phyloP scores from a whole-genome alignment of 352 stramenopile species.

The Phytophthora quininea region DNA sequence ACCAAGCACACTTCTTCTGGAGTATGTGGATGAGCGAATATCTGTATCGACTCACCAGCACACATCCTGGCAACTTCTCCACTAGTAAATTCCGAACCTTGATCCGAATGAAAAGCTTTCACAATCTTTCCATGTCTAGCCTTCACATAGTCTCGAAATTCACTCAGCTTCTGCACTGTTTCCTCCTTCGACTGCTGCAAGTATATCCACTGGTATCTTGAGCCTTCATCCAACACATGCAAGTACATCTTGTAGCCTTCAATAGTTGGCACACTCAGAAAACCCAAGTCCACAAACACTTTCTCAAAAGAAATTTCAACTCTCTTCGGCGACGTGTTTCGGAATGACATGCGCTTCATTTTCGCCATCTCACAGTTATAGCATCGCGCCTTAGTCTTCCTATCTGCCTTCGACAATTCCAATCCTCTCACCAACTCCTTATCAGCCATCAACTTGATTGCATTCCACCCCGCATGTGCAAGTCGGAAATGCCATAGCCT shows the following conservation, averaged over 20 bases:
- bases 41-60: conserved; percentile 12
- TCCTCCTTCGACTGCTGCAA: conserved; percentile 17
- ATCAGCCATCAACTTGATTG: conserved; percentile 7
- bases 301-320: conserved; percentile 5
- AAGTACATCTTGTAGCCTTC: conserved; percentile 14
- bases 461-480: conserved; percentile 10
- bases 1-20: conserved; percentile 6
- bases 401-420: neutral
- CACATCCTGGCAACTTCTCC: neutral
- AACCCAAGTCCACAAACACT: conserved; percentile 12
- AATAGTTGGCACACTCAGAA: conserved; percentile 2
- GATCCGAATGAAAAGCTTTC: conserved; percentile 12
- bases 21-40: conserved; percentile 13
- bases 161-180: conserved; percentile 1
- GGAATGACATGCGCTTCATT: conserved; percentile 21
- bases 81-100: conserved; percentile 11
- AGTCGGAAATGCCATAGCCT: conserved; percentile 6
- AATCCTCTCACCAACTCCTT: conserved; percentile 7
- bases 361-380: conserved; percentile 18
- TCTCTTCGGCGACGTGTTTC: conserved; percentile 2
- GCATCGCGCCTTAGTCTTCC: conserved; percentile 2
- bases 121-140: neutral
- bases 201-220: conserved; percentile 17
- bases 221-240: conserved; percentile 14
- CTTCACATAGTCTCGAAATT: neutral